phyloP scores from a whole-genome alignment of 257 asterid species.

The Paraleonurus japonicus region DNA sequence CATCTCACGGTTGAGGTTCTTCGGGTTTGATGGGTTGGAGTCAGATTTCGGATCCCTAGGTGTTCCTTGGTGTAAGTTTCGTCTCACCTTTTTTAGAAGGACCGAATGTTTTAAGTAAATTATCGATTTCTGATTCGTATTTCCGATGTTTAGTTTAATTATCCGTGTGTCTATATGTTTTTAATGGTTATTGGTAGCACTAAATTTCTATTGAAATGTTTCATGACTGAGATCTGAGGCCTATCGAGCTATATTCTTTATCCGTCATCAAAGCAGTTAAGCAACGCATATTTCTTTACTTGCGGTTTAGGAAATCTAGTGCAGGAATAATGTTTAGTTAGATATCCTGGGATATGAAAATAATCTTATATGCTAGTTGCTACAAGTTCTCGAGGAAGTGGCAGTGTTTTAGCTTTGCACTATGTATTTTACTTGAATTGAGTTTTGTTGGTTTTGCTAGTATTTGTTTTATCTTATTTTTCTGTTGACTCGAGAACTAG shows the following conservation, averaged over 20 bases:
- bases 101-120: not conserved
- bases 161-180: not conserved
- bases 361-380: not conserved
- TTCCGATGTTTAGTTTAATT: not conserved
- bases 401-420: not conserved
- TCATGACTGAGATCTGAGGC: constrained; percentile 22
- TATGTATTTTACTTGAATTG: constrained; percentile 5
- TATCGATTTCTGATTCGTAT: not conserved
- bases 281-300: not conserved
- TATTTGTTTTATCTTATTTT: constrained; percentile 13
- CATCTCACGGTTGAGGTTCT: constrained; percentile 70
- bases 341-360: constrained; percentile 8
- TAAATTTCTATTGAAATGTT: not conserved
- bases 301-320: constrained; percentile 14
- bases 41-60: constrained; percentile 97
- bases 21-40: constrained; percentile 72
- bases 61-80: constrained; percentile 93
- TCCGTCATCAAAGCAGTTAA: constrained; percentile 6
- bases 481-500: not conserved
- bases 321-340: not conserved
- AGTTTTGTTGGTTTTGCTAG: constrained; percentile 7
- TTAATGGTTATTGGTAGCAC: not conserved
- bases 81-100: not conserved
- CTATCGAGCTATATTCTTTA: constrained; percentile 21
- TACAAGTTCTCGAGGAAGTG: not conserved